A percentile compares a stretch with the other conserved stretches of the same genome.
Evolutionary conservation across 2,329 filamentous ascomycete genomes (phyloP).

Genomic region (Aspergillus cejpii): DNA sequence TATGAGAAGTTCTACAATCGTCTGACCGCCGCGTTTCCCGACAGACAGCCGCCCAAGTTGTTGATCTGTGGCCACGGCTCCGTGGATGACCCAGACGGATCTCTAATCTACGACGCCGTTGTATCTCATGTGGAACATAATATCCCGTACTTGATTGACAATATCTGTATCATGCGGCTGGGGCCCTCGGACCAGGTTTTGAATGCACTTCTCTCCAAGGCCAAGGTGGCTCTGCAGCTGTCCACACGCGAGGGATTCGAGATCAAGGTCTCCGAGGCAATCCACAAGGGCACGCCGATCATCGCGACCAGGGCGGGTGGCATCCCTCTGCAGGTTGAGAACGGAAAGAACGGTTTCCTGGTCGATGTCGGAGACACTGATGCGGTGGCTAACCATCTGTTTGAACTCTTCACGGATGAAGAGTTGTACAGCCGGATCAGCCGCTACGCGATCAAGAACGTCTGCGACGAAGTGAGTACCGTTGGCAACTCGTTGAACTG

Average conservation of each 20-base stretch:
- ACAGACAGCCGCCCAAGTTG: conserved; percentile 59
- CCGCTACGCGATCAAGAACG: conserved; percentile 55
- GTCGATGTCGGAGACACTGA: conserved; percentile 65
- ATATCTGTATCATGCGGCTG: conserved; percentile 69
- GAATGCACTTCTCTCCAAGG: conserved; percentile 66
- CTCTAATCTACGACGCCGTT: conserved; percentile 63
- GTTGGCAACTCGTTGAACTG: conserved; percentile 70
- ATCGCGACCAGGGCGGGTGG: conserved; percentile 71
- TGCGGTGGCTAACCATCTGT: conserved; percentile 60
- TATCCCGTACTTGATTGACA: conserved; percentile 56
- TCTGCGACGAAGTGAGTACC: conserved; percentile 75
- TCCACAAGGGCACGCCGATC: conserved; percentile 71
- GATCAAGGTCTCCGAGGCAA: conserved; percentile 76
- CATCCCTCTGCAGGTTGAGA: conserved; percentile 69
- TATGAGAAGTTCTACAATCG: conserved; percentile 65
- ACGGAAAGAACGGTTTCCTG: conserved; percentile 65
- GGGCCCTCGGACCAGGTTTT: conserved; percentile 73
- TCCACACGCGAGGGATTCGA: conserved; percentile 79
- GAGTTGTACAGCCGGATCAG: conserved; percentile 62
- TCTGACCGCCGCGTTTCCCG: conserved; percentile 44
- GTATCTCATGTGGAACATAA: conserved; percentile 58
- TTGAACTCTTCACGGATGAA: conserved; percentile 59
- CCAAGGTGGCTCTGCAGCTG: conserved; percentile 68
- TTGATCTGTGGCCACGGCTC: conserved; percentile 73
- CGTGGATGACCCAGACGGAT: conserved; percentile 72